Evolutionary conservation across 2,329 filamentous ascomycete genomes (phyloP).

Genomic region (Passalora sequoiae): DNA sequence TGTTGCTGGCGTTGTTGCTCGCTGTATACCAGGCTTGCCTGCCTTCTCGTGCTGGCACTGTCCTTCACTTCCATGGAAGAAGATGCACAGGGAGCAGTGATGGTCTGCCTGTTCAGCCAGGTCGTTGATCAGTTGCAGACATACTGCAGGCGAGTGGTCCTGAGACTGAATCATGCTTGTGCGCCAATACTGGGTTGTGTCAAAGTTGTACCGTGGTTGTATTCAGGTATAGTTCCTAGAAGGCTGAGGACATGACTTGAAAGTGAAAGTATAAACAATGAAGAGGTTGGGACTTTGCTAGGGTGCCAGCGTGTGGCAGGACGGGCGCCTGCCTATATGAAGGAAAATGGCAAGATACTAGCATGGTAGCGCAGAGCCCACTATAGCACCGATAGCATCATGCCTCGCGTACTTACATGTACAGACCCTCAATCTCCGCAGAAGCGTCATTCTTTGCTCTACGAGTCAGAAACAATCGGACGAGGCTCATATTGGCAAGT

Average conservation of each 20-base stretch:
- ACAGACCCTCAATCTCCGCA: no score
- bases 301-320: not conserved
- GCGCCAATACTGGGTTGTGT: not conserved
- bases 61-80: constrained; percentile 14
- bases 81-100: constrained; percentile 23
- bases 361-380: not conserved
- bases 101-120: constrained; percentile 15
- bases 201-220: constrained; percentile 1
- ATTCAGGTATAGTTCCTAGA: not conserved
- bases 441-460: not conserved
- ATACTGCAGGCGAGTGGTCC: constrained; percentile 16
- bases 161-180: constrained; percentile 3
- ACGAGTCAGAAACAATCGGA: not conserved
- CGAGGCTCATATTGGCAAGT: not conserved
- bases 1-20: constrained; percentile 16
- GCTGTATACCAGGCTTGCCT: constrained; percentile 1
- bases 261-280: not conserved
- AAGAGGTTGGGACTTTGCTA: not conserved
- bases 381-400: no score
- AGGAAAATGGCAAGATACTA: not conserved
- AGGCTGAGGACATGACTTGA: not conserved
- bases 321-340: not conserved
- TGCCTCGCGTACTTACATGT: no score
- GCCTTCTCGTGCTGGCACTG: constrained; percentile 8
- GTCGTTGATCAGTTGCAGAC: constrained; percentile 19